Percentiles rank a stretch among this genome's conserved stretches.
Conservation (phyloP, 179 eudicot genomes). For the Nepenthes alata region DNA sequence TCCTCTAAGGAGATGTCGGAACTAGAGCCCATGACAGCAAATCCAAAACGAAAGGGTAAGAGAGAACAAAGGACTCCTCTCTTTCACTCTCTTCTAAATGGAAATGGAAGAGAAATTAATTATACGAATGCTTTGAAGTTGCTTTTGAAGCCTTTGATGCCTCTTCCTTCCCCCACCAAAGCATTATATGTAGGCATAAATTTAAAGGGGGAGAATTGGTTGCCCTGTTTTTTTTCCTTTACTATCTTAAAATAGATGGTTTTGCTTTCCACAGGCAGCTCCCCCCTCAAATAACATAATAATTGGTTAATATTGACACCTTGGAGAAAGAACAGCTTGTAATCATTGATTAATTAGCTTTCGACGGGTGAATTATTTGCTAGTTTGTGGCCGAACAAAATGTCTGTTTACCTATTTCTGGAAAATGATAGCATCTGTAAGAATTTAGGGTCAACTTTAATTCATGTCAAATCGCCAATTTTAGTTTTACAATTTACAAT, state of each 20-base stretch:
- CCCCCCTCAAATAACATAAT: too few species aligned
- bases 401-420: too few species aligned
- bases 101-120: not conserved
- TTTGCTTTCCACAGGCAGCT: too few species aligned
- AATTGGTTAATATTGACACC: too few species aligned
- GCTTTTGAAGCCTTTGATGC: not conserved
- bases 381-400: too few species aligned
- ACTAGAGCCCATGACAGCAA: conserved; percentile 22
- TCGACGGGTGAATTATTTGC: too few species aligned
- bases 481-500: too few species aligned
- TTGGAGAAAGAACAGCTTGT: conserved; percentile 1
- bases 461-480: too few species aligned
- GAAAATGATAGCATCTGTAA: too few species aligned
- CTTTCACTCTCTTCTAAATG: conserved; percentile 15
- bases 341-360: not conserved
- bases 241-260: too few species aligned
- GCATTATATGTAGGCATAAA: not conserved
- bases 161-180: conserved; percentile 7
- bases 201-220: conserved; percentile 9
- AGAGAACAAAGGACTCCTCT: conserved; percentile 10
- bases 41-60: conserved; percentile 7
- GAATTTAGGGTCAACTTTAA: too few species aligned
- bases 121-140: not conserved
- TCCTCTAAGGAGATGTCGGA: conserved; percentile 37
- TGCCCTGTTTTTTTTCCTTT: not conserved